phyloP scores from a whole-genome alignment of 2,329 filamentous ascomycete genomes.

The Cylindrodendrum hubeiense region DNA sequence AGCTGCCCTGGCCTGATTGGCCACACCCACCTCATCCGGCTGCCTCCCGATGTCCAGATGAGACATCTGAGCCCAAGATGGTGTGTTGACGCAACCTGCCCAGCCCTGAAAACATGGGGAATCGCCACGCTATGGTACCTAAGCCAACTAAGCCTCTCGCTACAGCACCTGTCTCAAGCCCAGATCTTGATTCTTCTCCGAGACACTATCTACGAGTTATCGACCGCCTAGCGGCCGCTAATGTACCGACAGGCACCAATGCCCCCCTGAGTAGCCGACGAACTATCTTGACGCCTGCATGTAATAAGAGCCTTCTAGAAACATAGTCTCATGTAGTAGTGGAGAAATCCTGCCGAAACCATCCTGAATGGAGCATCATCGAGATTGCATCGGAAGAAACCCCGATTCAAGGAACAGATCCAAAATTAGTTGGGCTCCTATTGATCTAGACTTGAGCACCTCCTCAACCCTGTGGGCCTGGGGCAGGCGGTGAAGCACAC shows the following conservation, averaged over 20 bases:
- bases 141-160: background rate
- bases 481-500: too few relatives aligned
- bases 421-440: too few relatives aligned
- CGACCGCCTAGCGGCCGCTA: background rate
- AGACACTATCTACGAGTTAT: background rate
- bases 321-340: background rate
- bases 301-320: background rate
- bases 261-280: background rate
- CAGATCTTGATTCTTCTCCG: background rate
- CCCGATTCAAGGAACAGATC: background rate
- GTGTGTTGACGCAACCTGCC: background rate
- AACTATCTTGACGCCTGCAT: background rate
- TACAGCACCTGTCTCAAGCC: background rate
- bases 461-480: too few relatives aligned
- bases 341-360: background rate
- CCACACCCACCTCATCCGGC: background rate
- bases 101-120: background rate
- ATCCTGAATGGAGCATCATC: background rate
- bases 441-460: too few relatives aligned
- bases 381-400: background rate
- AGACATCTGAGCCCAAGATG: background rate
- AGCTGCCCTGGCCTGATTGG: background rate
- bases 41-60: background rate
- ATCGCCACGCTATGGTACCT: background rate
- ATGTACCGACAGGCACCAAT: background rate